Percentiles rank a stretch among this genome's conserved stretches.
phyloP scores from a whole-genome alignment of 495 filamentous ascomycete species.

The Aspergillus indologenus region DNA sequence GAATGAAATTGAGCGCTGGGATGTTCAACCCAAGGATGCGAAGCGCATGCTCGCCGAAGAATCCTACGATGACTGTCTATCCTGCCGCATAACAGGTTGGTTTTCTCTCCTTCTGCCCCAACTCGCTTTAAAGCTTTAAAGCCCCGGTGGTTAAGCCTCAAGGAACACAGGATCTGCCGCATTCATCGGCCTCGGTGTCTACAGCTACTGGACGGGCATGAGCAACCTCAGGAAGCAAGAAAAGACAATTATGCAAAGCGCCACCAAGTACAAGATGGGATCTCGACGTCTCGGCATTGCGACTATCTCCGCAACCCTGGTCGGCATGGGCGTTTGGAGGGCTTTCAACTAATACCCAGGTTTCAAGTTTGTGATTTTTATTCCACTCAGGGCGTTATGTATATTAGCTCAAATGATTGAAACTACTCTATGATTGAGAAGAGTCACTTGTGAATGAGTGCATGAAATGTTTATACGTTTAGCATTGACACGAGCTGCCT shows the following conservation, averaged over 20 bases:
- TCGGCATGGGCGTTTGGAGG: conserved; percentile 64
- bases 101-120: not conserved
- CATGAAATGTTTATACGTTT: conserved; percentile 21
- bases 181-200: conserved; percentile 85
- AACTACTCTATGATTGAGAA: not conserved
- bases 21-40: conserved; percentile 32
- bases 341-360: conserved; percentile 46
- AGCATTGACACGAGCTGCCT: conserved; percentile 32
- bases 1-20: conserved; percentile 16
- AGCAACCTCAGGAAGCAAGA: conserved; percentile 68
- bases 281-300: conserved; percentile 67
- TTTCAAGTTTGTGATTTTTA: not conserved
- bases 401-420: conserved; percentile 4
- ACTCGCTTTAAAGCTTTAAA: not conserved
- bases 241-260: conserved; percentile 64
- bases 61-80: conserved; percentile 63
- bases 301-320: conserved; percentile 64
- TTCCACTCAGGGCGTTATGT: conserved; percentile 13
- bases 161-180: conserved; percentile 63
- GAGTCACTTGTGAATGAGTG: not conserved
- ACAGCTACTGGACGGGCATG: conserved; percentile 81
- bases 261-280: conserved; percentile 73
- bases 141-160: not conserved
- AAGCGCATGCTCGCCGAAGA: conserved; percentile 58
- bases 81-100: conserved; percentile 67